Percentiles rank a stretch among this genome's conserved stretches.
These are phyloP conservation scores for Trichoderma orchidacearum DNA, from an alignment of 495 filamentous ascomycete species.

Conservation along the genomic window DNA sequence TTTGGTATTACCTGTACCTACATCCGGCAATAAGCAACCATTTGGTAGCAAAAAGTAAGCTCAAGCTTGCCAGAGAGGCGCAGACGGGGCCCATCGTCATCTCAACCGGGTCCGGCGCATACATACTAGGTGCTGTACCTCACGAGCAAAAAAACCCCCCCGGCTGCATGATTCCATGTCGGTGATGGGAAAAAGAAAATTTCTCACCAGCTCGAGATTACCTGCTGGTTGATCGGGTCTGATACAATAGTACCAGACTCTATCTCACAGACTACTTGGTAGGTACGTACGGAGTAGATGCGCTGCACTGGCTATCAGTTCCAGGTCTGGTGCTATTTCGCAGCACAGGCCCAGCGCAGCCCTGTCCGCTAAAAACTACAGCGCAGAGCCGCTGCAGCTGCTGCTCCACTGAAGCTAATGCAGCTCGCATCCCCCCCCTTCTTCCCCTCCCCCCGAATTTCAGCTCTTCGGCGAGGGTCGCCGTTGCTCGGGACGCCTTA, in stretches of 20 bases:
- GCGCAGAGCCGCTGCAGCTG: neutral
- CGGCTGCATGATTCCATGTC: no score
- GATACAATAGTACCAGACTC: no score
- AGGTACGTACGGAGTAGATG: neutral
- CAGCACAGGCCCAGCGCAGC: neutral
- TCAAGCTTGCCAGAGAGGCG: neutral
- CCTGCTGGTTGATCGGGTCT: no score
- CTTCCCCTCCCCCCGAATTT: neutral
- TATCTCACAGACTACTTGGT: no score
- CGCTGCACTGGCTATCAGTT: neutral
- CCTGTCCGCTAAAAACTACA: neutral
- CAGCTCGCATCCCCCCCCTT: neutral
- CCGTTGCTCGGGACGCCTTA: neutral
- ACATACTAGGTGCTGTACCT: neutral
- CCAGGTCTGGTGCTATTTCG: neutral
- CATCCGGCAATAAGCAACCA: no score
- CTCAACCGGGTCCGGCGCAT: neutral
- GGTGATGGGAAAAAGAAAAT: no score
- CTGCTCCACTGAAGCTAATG: constrained; percentile 1
- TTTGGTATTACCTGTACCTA: no score
- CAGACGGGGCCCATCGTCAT: neutral
- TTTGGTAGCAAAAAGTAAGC: neutral
- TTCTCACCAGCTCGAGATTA: no score
- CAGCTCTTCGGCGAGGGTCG: neutral
- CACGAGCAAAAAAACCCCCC: neutral